Conservation (phyloP, 2,329 filamentous ascomycete species). For the Fusarium piperis region DNA sequence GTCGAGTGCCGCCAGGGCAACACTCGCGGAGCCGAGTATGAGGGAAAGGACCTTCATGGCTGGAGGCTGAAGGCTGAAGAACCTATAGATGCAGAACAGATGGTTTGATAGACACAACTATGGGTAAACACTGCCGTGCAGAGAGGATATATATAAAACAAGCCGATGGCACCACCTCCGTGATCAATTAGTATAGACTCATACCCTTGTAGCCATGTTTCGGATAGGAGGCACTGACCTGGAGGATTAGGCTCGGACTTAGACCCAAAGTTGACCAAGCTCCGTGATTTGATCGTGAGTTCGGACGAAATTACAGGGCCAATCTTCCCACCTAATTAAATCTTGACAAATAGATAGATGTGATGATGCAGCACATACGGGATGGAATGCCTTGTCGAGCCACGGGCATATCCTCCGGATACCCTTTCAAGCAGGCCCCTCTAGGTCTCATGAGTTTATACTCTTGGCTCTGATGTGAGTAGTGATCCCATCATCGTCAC, state of each 20-base stretch:
- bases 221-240: neutral
- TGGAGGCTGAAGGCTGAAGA: neutral
- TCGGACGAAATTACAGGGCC: neutral
- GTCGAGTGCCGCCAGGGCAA: slow-evolving; percentile 13
- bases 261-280: neutral
- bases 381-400: neutral
- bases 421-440: neutral
- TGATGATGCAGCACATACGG: neutral
- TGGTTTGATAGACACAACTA: neutral
- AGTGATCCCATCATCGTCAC: neutral
- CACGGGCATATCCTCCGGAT: neutral
- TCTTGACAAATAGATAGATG: neutral
- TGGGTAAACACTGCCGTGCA: too few relatives aligned
- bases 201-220: neutral
- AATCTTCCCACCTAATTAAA: neutral
- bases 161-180: neutral
- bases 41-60: slow-evolving; percentile 20
- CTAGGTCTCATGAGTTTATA: neutral
- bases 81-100: neutral
- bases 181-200: neutral
- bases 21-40: slow-evolving; percentile 10
- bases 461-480: neutral
- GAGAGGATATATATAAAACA: neutral
- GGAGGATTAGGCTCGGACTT: neutral
- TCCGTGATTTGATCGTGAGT: neutral